Evolutionary conservation across 495 filamentous ascomycete species (phyloP).

Genomic region (Talaromyces trachyspermus): DNA sequence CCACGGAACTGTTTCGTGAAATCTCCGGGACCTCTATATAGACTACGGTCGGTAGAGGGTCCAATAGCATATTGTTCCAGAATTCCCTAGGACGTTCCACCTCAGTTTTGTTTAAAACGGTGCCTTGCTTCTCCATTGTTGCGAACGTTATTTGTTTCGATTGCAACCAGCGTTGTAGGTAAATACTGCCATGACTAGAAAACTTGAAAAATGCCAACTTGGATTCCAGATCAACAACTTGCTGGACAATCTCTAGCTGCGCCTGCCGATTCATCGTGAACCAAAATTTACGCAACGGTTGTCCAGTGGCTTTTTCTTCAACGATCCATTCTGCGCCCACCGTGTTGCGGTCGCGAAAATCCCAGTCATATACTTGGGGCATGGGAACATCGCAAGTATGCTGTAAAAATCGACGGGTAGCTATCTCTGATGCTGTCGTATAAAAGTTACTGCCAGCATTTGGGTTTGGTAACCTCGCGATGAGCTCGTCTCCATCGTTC

Average conservation of each 20-base stretch:
- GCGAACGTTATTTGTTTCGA: neutral
- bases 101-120: neutral
- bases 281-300: constrained; percentile 4
- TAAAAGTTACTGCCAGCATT: constrained; percentile 22
- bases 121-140: neutral
- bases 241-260: neutral
- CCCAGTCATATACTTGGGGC: constrained; percentile 17
- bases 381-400: constrained; percentile 18
- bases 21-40: constrained; percentile 16
- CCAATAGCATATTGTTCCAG: neutral
- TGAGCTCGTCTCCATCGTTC: constrained; percentile 19
- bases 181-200: constrained; percentile 1
- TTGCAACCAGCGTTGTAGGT: neutral
- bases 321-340: constrained; percentile 26
- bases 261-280: neutral
- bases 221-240: neutral
- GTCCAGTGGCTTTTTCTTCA: constrained; percentile 20
- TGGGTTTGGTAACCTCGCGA: constrained; percentile 26
- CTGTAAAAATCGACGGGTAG: constrained; percentile 29
- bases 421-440: constrained; percentile 31
- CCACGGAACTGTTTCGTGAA: constrained; percentile 25
- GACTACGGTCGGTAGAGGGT: constrained; percentile 9
- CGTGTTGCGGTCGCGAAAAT: constrained; percentile 12
- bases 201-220: neutral
- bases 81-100: neutral